Base-by-base conservation (phyloP, 2,329 filamentous ascomycete species). In the Alternaria panax region DNA sequence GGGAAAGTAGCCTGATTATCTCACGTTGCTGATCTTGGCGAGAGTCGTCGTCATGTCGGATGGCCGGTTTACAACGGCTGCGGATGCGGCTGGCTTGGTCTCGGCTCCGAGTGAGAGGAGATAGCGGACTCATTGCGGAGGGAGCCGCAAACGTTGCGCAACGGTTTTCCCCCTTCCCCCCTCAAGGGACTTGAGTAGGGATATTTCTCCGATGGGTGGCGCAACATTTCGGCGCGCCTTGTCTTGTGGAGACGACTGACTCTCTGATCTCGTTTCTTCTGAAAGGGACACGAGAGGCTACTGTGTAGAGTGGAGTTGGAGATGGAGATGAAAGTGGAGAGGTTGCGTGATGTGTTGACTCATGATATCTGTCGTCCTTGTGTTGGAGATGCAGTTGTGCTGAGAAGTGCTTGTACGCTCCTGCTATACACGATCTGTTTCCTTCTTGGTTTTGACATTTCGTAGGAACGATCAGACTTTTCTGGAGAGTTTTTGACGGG, bases 11-110 rank as follows among this genome's bases (percentile, higher is more conserved):
- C 20, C 38, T 41, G 12, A 4, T 32, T 18, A 48, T 48, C 45
- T 48, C 45, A 36, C 3, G 45, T 25, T 18, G 27, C 38, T 24
- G 20, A 24, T 41, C 38, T 41, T 41, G 38, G 38, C 20, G 6
- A 41, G 30, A 48, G 45, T 48, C 28, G 30, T 48, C 45, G 45
- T 48, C 45, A 48, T 48, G 14, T 22, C 32, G 16, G 41, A 27
- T 14, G 20, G 9, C 22, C 38, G 38, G 8, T 14, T 40, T 40
- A 7, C 41, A 48, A 48, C 45, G 28, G 32, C 18, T 32, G 32
- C 45, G 45, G 45, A 32, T 34, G 30, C 45, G 45, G 45, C 45
- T 7, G 20, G 22, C 22, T 48, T 30, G 28, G 28, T 8, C 45
- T 48, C 34, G 45, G 45, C 45, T 5, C 5, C 16, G 16, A 28